These are phyloP conservation scores for Plasmodiophora brassicae DNA, from an alignment of 208 protist genomes.

Conservation along the genomic window DNA sequence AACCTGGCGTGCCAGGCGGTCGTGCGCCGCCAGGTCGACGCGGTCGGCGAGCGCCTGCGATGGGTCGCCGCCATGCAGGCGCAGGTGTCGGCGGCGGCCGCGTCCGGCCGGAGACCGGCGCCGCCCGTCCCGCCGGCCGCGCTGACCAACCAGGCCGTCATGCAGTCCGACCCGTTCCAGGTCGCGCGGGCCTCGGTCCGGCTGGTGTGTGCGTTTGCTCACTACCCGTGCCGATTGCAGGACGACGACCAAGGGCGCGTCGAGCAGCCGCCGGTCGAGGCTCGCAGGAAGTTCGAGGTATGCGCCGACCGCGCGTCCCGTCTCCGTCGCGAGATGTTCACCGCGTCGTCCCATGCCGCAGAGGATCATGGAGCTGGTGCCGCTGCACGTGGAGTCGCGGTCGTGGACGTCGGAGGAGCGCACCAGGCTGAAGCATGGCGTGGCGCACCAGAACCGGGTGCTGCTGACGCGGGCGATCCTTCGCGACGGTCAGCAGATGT, in stretches of 20 bases:
- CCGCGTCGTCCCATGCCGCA: background rate
- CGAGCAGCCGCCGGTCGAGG: background rate
- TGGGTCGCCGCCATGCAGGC: background rate
- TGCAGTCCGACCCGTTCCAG: background rate
- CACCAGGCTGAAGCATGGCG: background rate
- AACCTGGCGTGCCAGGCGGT: no score
- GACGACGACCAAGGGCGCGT: background rate
- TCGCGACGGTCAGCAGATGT: background rate
- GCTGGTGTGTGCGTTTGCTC: background rate
- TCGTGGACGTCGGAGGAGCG: background rate
- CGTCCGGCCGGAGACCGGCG: background rate
- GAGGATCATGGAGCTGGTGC: background rate
- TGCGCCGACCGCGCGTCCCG: background rate
- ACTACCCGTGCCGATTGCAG: background rate
- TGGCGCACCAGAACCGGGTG: conserved; percentile 10
- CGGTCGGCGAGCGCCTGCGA: background rate
- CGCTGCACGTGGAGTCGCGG: background rate
- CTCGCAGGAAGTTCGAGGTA: background rate
- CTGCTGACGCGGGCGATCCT: background rate
- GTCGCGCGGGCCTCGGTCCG: background rate
- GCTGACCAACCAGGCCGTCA: background rate
- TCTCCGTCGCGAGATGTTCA: background rate
- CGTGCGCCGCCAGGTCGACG: background rate
- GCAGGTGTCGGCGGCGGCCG: no score
- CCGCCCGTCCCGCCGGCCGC: background rate